A percentile compares a stretch with the other conserved stretches of the same genome.
Evolutionary conservation across 441 rosid genomes (phyloP).

Genomic region (Aleurites moluccanus): DNA sequence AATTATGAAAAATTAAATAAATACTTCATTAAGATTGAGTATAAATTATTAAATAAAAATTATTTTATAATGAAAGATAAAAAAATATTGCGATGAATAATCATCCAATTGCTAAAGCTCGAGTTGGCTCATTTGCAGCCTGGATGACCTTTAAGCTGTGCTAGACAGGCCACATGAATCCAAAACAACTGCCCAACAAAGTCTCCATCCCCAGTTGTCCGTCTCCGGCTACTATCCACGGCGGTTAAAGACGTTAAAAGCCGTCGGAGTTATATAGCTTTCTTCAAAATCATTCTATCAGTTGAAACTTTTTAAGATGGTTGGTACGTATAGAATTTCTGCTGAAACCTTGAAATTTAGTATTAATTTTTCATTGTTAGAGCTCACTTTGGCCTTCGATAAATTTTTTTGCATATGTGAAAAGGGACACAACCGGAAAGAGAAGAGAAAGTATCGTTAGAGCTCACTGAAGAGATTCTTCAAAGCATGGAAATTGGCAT

Average conservation of each 20-base stretch:
- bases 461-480: conserved; percentile 73
- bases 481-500: conserved; percentile 96
- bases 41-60: no score
- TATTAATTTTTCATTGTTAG: not conserved
- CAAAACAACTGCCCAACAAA: not conserved
- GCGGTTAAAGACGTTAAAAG: not conserved
- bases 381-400: conserved; percentile 5
- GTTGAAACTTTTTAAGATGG: conserved; percentile 29
- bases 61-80: no score
- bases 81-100: no score
- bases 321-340: conserved; percentile 30
- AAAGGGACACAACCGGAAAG: conserved; percentile 58
- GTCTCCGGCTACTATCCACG: not conserved
- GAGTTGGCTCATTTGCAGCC: no score
- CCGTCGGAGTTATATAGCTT: not conserved
- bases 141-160: not conserved
- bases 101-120: no score
- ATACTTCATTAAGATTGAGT: no score
- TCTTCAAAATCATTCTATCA: not conserved
- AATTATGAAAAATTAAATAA: no score
- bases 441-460: conserved; percentile 83
- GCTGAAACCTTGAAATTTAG: not conserved
- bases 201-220: not conserved
- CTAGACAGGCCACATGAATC: not conserved
- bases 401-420: not conserved